Evolutionary conservation across 345 rosid species (phyloP), one percentile per base, ranked within the genome.

Genomic region (Eucalyptus tenuipes): DNA sequence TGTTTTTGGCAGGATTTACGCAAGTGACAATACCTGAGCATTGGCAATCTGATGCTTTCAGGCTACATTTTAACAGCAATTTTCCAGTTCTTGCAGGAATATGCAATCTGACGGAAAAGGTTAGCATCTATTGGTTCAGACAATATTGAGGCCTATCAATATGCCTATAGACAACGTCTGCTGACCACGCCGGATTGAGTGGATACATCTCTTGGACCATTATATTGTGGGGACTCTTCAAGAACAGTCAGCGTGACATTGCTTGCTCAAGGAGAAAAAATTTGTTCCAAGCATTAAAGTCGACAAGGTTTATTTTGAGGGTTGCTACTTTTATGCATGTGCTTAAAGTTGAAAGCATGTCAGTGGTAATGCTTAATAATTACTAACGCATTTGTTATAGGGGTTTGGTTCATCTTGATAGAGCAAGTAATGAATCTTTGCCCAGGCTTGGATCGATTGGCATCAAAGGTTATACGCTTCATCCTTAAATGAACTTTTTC

Each of bases 351-450:
- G 75, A 64, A n/a, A 64, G 75, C 15, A 0, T 42, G 25, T 87
- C 53, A 29, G 45, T 25, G 31, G 49, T 48, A 27, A 42, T 49
- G 16, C 57, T 42, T 64, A 37, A 88, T 44, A 79, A 9, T 29
- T 66, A 80, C 49, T 52, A 64, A 55, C 13, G 5, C 48, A 44
- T 55, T 53, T n/a, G 18, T 44, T 20, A 24, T 53, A 37, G 96
- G 98, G 99, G 99, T 94, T 94, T 97, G 95, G 99, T 96, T 85
- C 99, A 99, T n/a, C 95, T 96, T 37, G 90, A 92, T 91, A 97
- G 99, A 27, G 95, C 96, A 89, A 96, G 96, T 91, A 91, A 95
- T 37, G 98, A 97, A 91, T 96, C 99, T 25, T 96, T 98, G 97
- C 94, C 99, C 95, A 90, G 99, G 97, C 88, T 96, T 95, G 47